Conservation (phyloP, 2,329 filamentous ascomycete species). For the Cladorrhinum sp. region DNA sequence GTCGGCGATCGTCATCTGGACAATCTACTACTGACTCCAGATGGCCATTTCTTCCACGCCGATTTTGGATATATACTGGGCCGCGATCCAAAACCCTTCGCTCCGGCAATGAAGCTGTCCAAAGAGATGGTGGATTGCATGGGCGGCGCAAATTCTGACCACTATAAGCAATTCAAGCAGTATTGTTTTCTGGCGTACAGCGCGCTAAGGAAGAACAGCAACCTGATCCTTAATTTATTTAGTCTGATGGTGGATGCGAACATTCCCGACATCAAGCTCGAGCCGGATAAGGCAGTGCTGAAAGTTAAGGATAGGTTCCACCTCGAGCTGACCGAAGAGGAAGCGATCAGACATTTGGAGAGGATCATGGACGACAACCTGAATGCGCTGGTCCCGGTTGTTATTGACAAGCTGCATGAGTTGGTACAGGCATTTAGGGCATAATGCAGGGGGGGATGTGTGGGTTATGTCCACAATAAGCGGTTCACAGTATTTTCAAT, state of each 20-base stretch:
- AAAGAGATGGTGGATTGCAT: conserved; percentile 99
- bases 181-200: conserved; percentile 96
- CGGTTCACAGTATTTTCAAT: not conserved
- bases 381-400: conserved; percentile 84
- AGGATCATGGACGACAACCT: conserved; percentile 87
- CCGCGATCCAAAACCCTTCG: conserved; percentile 94
- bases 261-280: conserved; percentile 89
- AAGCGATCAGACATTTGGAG: conserved; percentile 84
- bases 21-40: conserved; percentile 85
- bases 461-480: not conserved
- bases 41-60: conserved; percentile 95
- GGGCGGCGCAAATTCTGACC: conserved; percentile 77
- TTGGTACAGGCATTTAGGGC: conserved; percentile 87
- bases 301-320: conserved; percentile 96
- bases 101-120: conserved; percentile 92
- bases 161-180: conserved; percentile 87
- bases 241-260: conserved; percentile 97
- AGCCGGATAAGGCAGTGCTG: conserved; percentile 88
- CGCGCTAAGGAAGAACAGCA: conserved; percentile 82
- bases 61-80: conserved; percentile 98
- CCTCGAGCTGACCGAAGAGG: conserved; percentile 85
- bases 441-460: conserved; percentile 34
- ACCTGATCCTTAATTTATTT: conserved; percentile 91
- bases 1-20: conserved; percentile 95
- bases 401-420: conserved; percentile 93